Percentiles rank a stretch among this genome's conserved stretches.
Conservation (phyloP, 179 eudicot genomes). For the Carnegiea gigantea region DNA sequence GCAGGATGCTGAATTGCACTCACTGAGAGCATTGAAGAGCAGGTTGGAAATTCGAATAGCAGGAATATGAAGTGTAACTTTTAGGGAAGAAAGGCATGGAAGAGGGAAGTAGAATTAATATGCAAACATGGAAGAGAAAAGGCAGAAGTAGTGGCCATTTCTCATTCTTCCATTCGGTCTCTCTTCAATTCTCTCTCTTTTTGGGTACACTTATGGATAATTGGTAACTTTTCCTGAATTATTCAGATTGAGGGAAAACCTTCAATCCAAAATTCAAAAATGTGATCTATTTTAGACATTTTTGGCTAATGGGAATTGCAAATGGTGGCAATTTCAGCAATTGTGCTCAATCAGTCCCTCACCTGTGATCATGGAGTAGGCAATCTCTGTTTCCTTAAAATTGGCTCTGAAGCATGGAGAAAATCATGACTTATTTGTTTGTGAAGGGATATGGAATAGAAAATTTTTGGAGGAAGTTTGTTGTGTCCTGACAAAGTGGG, state of each 20-base stretch:
- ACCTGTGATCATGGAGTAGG: background rate
- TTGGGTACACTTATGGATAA: background rate
- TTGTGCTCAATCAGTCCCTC: background rate
- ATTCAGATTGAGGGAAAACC: background rate
- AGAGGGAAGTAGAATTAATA: background rate
- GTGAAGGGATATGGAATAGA: background rate
- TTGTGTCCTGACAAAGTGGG: too few species aligned
- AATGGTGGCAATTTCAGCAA: background rate
- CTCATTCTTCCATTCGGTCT: background rate
- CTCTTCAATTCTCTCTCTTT: background rate
- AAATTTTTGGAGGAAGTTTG: too few species aligned
- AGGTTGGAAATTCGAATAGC: background rate
- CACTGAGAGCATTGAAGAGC: background rate
- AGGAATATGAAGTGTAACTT: background rate
- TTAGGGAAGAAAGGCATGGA: background rate
- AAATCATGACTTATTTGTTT: background rate
- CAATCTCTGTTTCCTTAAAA: background rate
- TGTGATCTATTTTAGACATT: background rate
- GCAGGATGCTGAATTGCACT: background rate
- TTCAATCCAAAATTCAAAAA: background rate
- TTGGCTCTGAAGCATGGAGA: background rate
- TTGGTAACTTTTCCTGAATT: too few species aligned
- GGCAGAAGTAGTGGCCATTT: background rate
- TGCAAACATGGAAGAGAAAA: too few species aligned
- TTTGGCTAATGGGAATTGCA: background rate